These are phyloP conservation scores for Akanthomyces dipterigenus DNA, from an alignment of 2,329 filamentous ascomycete genomes.

Conservation along the genomic window DNA sequence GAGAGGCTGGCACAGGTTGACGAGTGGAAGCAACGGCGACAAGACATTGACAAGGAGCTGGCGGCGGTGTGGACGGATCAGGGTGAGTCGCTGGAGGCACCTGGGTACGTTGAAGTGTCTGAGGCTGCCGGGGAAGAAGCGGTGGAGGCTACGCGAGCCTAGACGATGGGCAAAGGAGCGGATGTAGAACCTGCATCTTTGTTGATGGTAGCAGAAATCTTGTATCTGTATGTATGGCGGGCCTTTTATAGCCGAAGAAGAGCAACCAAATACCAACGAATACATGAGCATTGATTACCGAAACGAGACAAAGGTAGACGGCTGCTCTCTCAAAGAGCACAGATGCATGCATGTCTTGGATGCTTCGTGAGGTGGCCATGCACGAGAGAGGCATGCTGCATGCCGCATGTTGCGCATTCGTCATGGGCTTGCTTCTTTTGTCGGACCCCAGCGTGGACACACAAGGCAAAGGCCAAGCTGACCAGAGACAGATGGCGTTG, in stretches of 20 bases:
- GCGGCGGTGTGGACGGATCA: constrained; percentile 54
- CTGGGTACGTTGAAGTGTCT: constrained; percentile 29
- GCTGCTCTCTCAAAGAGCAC: not conserved
- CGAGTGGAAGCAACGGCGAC: constrained; percentile 69
- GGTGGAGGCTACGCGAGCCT: not conserved
- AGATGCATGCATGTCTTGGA: not conserved
- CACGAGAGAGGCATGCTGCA: not conserved
- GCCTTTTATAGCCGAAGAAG: not conserved
- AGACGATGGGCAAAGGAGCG: not conserved
- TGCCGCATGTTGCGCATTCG: not conserved
- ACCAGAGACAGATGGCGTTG: not conserved
- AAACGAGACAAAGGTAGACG: not conserved
- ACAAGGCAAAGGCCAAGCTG: not conserved
- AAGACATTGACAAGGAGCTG: constrained; percentile 79
- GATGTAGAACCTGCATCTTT: constrained; percentile 3
- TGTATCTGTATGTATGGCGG: constrained; percentile 6
- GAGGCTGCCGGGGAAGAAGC: constrained; percentile 4
- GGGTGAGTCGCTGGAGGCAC: constrained; percentile 41
- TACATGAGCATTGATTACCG: not conserved
- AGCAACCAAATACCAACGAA: constrained; percentile 1
- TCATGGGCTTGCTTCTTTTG: not conserved
- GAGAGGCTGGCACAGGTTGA: constrained; percentile 77
- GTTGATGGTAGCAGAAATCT: not conserved
- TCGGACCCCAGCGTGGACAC: not conserved
- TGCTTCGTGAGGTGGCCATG: not conserved